Evolutionary conservation across 306 rosid species (phyloP).

Genomic region (Prinsepia uniflora): DNA sequence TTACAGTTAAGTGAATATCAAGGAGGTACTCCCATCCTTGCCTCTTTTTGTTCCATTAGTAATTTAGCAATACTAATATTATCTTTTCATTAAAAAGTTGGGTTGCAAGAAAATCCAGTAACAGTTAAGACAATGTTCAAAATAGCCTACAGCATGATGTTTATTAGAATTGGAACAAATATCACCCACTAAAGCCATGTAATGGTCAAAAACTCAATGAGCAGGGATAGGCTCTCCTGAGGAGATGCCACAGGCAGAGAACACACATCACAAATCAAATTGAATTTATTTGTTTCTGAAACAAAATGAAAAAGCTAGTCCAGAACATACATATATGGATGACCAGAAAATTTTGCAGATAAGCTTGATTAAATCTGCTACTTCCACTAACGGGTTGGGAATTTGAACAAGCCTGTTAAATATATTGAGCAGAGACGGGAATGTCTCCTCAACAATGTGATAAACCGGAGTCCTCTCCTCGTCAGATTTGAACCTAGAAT

Average conservation of each 20-base stretch:
- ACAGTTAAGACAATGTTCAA: neutral
- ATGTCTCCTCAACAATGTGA: conserved; percentile 88
- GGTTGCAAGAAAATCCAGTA: neutral
- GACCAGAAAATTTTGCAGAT: conserved; percentile 99
- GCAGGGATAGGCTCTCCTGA: too few species aligned
- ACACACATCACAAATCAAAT: too few species aligned
- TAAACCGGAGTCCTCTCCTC: conserved; percentile 86
- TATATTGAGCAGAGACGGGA: conserved; percentile 81
- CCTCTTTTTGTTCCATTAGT: neutral
- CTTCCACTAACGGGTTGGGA: conserved; percentile 75
- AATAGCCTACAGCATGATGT: neutral
- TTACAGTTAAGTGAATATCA: too few species aligned
- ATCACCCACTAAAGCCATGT: neutral
- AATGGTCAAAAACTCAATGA: neutral
- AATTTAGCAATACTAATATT: neutral
- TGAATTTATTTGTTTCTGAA: neutral
- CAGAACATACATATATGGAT: conserved; percentile 76
- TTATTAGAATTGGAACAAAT: neutral
- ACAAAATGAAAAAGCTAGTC: neutral
- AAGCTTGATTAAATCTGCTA: conserved; percentile 90
- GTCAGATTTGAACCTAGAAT: conserved; percentile 91
- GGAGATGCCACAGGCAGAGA: too few species aligned
- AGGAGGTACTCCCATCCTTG: neutral
- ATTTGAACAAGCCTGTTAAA: conserved; percentile 79
- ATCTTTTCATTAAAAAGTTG: neutral